A percentile compares a stretch with the other conserved stretches of the same genome.
phyloP scores from a whole-genome alignment of 1,139 yeast genomes.

The Eremothecium gossypii region DNA sequence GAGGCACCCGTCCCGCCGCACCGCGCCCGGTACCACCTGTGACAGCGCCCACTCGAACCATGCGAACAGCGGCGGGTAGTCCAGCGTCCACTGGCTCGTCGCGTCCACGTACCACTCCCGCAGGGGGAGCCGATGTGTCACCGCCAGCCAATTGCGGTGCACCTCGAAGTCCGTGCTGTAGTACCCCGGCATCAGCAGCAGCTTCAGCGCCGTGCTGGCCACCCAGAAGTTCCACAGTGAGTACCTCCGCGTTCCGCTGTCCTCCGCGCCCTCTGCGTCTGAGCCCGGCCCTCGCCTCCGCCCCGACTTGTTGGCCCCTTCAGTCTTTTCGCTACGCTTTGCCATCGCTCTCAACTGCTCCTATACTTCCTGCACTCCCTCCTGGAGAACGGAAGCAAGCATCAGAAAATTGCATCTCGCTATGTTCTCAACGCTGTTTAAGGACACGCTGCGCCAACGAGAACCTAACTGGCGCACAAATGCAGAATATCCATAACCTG shows the following conservation, averaged over 20 bases:
- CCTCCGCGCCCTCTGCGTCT: too few relatives aligned
- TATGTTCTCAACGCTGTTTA: too few relatives aligned
- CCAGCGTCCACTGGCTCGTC: conserved; percentile 91
- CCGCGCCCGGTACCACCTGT: conserved; percentile 56
- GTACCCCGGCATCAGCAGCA: conserved; percentile 34
- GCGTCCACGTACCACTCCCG: conserved; percentile 73
- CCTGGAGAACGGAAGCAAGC: too few relatives aligned
- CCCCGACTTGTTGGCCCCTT: too few relatives aligned
- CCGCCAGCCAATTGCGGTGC: conserved; percentile 93
- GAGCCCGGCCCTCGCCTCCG: too few relatives aligned
- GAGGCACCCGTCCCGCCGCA: conserved; percentile 67
- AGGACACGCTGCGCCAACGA: too few relatives aligned
- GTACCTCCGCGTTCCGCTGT: conserved; percentile 14
- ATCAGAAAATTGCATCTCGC: too few relatives aligned
- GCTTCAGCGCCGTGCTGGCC: conserved; percentile 49
- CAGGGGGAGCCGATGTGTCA: conserved; percentile 71
- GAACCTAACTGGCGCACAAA: too few relatives aligned
- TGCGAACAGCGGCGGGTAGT: conserved; percentile 96
- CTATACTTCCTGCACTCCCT: too few relatives aligned
- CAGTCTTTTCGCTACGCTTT: too few relatives aligned
- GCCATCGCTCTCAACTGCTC: too few relatives aligned
- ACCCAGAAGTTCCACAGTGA: conserved; percentile 58
- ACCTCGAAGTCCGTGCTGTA: conserved; percentile 83
- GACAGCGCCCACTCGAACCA: conserved; percentile 81
- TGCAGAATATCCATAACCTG: too few relatives aligned